Percentiles rank a stretch among this genome's conserved stretches.
phyloP scores from a whole-genome alignment of 2,329 filamentous ascomycete species.

The Blastomyces gilchristii region DNA sequence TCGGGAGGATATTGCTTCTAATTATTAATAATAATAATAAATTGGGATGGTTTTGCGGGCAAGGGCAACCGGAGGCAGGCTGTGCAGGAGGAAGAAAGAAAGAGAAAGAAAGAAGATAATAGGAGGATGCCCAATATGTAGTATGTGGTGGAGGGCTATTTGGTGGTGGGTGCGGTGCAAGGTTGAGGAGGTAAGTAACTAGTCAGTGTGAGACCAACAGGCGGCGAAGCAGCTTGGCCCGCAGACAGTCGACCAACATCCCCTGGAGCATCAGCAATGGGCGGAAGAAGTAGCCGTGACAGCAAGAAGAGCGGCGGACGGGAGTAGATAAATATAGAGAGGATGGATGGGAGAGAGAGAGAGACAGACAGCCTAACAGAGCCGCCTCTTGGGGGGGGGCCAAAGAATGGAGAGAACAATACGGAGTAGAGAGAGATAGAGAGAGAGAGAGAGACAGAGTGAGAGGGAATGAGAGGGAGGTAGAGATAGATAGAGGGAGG shows the following conservation, averaged over 20 bases:
- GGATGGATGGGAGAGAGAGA: not conserved
- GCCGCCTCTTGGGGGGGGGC: not conserved
- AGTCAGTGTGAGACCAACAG: constrained; percentile 24
- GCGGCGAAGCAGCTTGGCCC: constrained; percentile 27
- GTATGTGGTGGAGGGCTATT: not conserved
- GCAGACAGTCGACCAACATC: constrained; percentile 15
- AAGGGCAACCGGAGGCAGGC: not conserved
- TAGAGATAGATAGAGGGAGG: too few relatives aligned
- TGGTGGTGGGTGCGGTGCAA: not conserved
- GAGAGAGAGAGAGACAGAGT: not conserved
- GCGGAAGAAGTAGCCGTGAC: not conserved
- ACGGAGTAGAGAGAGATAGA: not conserved
- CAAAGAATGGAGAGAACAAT: not conserved
- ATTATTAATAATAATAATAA: not conserved
- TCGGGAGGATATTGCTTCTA: not conserved
- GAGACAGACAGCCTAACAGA: not conserved
- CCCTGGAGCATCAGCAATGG: constrained; percentile 7
- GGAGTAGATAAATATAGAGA: not conserved
- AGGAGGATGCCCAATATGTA: not conserved
- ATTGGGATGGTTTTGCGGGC: not conserved
- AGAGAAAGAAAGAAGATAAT: not conserved
- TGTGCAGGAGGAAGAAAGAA: not conserved
- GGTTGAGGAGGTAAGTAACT: not conserved
- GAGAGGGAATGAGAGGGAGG: not conserved
- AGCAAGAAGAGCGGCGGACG: not conserved